Conservation (phyloP, 208 protist species). For the Leishmania tarentolae region DNA sequence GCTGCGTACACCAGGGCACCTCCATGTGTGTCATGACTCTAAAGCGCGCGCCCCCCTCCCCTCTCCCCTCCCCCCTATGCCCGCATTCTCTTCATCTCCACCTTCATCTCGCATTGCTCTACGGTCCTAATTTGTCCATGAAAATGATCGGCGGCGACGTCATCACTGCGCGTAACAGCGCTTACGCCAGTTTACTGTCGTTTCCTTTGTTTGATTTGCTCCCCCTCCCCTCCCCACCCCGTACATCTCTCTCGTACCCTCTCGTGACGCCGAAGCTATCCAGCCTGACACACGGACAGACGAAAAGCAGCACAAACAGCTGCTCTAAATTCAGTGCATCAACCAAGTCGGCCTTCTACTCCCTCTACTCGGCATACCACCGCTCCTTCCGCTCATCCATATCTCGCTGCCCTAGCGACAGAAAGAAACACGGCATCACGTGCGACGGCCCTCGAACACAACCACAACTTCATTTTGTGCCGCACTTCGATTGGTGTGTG, state of each 20-base stretch:
- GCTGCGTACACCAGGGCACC: not conserved
- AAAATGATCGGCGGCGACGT: not conserved
- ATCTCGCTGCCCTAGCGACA: not conserved
- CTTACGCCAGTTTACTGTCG: conserved; percentile 1
- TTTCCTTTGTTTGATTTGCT: not conserved
- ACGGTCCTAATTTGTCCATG: not conserved
- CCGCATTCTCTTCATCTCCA: conserved; percentile 18
- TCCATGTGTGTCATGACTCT: not conserved
- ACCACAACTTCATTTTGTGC: not conserved
- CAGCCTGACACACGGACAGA: not conserved
- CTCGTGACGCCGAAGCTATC: not conserved
- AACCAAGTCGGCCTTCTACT: not conserved
- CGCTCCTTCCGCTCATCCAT: not conserved
- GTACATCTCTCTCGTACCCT: not conserved
- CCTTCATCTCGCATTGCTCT: conserved; percentile 15
- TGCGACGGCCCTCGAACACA: not conserved
- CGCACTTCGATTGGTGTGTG: not conserved
- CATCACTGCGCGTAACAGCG: not conserved
- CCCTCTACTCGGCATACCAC: not conserved
- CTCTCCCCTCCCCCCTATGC: conserved; percentile 1
- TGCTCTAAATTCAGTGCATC: not conserved
- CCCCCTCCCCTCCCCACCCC: not conserved
- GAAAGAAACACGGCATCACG: not conserved
- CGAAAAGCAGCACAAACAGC: not conserved
- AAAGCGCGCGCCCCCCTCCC: no score